These are phyloP conservation scores for Chrysoporthe austroafricana DNA, from an alignment of 2,329 filamentous ascomycete species.

Conservation along the genomic window DNA sequence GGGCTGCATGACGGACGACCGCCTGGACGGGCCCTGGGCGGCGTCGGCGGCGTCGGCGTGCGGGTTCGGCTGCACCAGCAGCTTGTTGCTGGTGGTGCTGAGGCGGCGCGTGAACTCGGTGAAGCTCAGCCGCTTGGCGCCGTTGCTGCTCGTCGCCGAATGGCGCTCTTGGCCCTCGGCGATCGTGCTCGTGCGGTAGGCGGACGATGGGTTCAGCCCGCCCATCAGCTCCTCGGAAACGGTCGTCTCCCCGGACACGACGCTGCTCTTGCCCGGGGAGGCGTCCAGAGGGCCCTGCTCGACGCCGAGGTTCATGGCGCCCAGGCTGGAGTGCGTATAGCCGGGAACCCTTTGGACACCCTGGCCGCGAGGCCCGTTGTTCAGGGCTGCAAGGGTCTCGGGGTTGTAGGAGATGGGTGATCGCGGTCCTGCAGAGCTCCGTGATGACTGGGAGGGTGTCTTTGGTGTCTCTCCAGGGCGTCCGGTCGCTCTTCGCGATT, in stretches of 20 bases:
- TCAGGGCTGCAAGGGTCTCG: conserved; percentile 39
- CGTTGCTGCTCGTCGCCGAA: conserved; percentile 53
- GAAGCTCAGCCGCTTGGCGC: conserved; percentile 60
- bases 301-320: conserved; percentile 15
- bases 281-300: conserved; percentile 1
- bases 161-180: conserved; percentile 42
- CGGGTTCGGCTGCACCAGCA: conserved; percentile 59
- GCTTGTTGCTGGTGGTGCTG: conserved; percentile 63
- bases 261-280: conserved; percentile 24
- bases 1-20: conserved; percentile 38
- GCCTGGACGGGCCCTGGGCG: conserved; percentile 39
- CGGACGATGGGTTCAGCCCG: conserved; percentile 26
- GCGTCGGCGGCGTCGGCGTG: conserved; percentile 36
- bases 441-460: conserved; percentile 40
- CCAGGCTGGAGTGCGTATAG: conserved; percentile 35
- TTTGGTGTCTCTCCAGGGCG: conserved; percentile 47
- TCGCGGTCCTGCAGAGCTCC: conserved; percentile 30
- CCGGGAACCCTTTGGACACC: conserved; percentile 51
- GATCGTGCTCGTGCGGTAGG: conserved; percentile 31
- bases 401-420: conserved; percentile 41
- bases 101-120: conserved; percentile 64
- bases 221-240: conserved; percentile 16
- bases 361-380: conserved; percentile 47
- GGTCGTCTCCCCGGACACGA: conserved; percentile 13
- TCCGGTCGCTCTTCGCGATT: conserved; percentile 53